Evolutionary conservation across 2,329 filamentous ascomycete species (phyloP).

Genomic region (Dactylella cylindrospora): DNA sequence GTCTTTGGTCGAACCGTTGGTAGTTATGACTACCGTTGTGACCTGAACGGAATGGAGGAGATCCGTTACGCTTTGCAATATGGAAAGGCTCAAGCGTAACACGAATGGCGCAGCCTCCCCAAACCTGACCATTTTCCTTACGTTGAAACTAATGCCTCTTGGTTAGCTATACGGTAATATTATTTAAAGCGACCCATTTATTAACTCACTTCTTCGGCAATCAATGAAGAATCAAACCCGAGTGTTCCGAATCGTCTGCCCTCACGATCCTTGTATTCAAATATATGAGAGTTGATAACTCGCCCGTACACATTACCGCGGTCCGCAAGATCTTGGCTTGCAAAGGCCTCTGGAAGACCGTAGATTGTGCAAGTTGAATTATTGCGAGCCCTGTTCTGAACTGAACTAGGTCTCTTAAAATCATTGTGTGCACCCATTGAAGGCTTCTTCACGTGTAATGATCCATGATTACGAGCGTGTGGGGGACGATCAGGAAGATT

Average conservation of each 20-base stretch:
- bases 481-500: slow-evolving; percentile 21
- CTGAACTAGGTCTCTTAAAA: slow-evolving; percentile 3
- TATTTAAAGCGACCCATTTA: too few species aligned
- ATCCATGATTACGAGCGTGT: slow-evolving; percentile 12
- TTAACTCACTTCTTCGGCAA: slow-evolving; percentile 32
- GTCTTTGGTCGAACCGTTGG: slow-evolving; percentile 19
- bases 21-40: slow-evolving; percentile 9
- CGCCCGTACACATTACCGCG: slow-evolving; percentile 20
- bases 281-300: slow-evolving; percentile 38
- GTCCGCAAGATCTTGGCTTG: slow-evolving; percentile 15
- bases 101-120: slow-evolving; percentile 20
- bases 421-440: slow-evolving; percentile 26
- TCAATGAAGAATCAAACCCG: slow-evolving; percentile 27
- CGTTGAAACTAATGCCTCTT: slow-evolving; percentile 20
- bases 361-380: slow-evolving; percentile 40
- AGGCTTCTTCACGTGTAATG: slow-evolving; percentile 10
- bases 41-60: slow-evolving; percentile 20
- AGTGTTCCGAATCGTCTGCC: slow-evolving; percentile 37
- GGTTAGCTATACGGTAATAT: too few species aligned
- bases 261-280: slow-evolving; percentile 34
- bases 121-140: slow-evolving; percentile 32
- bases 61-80: slow-evolving; percentile 27
- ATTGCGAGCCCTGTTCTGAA: background rate
- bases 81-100: slow-evolving; percentile 40
- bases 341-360: slow-evolving; percentile 26